Evolutionary conservation across 2,329 filamentous ascomycete species (phyloP), one percentile per base, ranked within the genome.

Genomic region (Colletotrichum sp.): DNA sequence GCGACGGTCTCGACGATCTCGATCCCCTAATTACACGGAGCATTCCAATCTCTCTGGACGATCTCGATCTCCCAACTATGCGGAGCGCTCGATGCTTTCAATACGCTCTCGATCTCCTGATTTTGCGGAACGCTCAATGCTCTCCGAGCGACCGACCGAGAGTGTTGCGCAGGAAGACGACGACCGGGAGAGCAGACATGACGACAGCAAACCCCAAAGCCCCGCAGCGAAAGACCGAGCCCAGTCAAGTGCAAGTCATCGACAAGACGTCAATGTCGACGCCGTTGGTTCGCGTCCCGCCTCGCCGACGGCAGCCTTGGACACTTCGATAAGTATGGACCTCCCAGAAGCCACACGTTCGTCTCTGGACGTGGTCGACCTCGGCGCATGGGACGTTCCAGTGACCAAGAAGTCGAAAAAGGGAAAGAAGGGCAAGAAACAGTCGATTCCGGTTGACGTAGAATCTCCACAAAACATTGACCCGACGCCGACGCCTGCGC

Each of bases 381-480:
- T 52, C n/a, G 72, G 76, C 30, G 72, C 75, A 52, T 78, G 72
- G 77, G 57, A 71, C 38, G 24, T 55, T 13, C 65, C 64, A 18
- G 55, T 34, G 28, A 66, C 52, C 7, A 77, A 78, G 48, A 77
- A 73, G n/a, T 78, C 77, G 5, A 80, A 81, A 67, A 80, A 77
- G 38, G 75, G 65, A 36, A 80, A 83, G 75, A 83, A 82, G 74
- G 80, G 82, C 74, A 83, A 84, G 74, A 81, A 81, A 72, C 69
- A 72, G 12, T 63, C 61, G 3, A 24, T 48, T 5, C 21, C 63
- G 12, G 34, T n/a, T 12, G 73, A 67, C 13, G 10, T 61, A 3
- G 32, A 13, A 18, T 63, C 38, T 13, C 63, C 38, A 6, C 21
- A 55, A 12, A 67, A 38, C 61, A 18, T 57, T 15, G 48, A 12